A percentile compares a stretch with the other conserved stretches of the same genome.
Evolutionary conservation across 2,329 filamentous ascomycete species (phyloP).

Genomic region (Fusarium drepaniforme): DNA sequence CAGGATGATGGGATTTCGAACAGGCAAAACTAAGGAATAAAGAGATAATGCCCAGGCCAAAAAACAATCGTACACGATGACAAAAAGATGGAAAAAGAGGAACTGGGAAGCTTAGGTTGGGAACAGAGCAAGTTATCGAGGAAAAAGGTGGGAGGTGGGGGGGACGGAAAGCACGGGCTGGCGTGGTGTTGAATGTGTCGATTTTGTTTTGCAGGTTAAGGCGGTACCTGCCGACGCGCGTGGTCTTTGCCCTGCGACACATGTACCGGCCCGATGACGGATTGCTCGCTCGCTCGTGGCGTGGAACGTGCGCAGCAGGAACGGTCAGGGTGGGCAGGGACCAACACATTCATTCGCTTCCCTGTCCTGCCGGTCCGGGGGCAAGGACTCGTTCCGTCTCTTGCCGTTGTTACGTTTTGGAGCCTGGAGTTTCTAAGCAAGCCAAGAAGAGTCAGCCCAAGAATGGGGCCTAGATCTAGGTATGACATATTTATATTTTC

Average conservation of each 20-base stretch:
- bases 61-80: conserved; percentile 12
- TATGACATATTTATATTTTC: neutral
- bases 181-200: conserved; percentile 34
- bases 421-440: neutral
- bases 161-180: conserved; percentile 19
- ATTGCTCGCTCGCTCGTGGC: conserved; percentile 5
- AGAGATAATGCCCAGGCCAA: neutral
- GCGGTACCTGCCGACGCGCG: conserved; percentile 12
- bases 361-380: neutral
- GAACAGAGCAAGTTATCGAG: conserved; percentile 4
- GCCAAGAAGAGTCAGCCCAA: neutral
- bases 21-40: neutral
- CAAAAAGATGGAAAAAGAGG: conserved; percentile 14
- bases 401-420: conserved; percentile 1
- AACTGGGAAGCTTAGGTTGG: conserved; percentile 5
- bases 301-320: conserved; percentile 32
- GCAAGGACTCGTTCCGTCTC: conserved; percentile 18
- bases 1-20: neutral
- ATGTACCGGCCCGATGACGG: conserved; percentile 19
- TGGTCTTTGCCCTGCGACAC: neutral
- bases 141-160: conserved; percentile 29
- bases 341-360: neutral
- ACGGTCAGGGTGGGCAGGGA: conserved; percentile 36
- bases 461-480: neutral
- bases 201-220: neutral